phyloP scores from a whole-genome alignment of 2,329 filamentous ascomycete species.

The Trichoderma guizhouense region DNA sequence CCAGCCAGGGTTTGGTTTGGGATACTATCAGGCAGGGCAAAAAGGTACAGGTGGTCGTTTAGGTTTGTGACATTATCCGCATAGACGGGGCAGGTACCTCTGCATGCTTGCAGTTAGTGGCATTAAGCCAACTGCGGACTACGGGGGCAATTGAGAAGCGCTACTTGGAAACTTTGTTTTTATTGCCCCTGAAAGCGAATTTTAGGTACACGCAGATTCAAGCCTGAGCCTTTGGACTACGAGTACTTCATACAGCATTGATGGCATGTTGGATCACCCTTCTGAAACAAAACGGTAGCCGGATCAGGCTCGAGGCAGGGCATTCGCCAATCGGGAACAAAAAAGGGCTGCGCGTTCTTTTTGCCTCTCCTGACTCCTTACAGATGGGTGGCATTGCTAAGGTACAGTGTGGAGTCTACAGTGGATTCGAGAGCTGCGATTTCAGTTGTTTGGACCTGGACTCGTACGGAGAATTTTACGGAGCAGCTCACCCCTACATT shows the following conservation, averaged over 20 bases:
- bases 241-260: neutral
- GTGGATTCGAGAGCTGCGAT: neutral
- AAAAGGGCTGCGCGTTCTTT: neutral
- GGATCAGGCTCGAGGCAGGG: neutral
- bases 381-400: neutral
- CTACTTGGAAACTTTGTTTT: neutral
- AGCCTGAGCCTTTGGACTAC: neutral
- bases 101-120: neutral
- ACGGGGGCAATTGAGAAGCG: neutral
- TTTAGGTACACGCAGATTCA: neutral
- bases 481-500: neutral
- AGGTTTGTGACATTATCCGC: neutral
- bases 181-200: neutral
- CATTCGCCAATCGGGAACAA: neutral
- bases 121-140: neutral
- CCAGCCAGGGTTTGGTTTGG: neutral
- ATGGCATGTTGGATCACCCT: neutral
- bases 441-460: neutral
- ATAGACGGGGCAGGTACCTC: neutral
- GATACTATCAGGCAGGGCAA: neutral
- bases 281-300: neutral
- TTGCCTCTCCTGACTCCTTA: neutral
- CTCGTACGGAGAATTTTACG: neutral
- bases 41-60: neutral
- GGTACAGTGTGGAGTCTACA: neutral